phyloP scores from a whole-genome alignment of 139 green algal species.

The Coelastrella sp. region DNA sequence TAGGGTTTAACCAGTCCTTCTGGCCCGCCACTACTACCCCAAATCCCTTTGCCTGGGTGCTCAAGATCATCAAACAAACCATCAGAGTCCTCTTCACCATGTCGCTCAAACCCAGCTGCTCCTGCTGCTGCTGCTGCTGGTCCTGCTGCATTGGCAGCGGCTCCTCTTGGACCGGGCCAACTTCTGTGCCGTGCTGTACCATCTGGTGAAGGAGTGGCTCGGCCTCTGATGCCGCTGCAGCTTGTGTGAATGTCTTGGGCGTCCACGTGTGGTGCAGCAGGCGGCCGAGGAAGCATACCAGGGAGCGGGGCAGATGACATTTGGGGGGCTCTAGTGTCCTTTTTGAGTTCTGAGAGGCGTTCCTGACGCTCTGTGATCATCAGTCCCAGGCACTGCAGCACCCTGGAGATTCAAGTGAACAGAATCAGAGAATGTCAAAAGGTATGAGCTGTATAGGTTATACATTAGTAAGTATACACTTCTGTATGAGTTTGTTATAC shows the following conservation, averaged over 20 bases:
- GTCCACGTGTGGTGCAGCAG: not conserved
- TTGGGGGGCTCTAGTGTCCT: not conserved
- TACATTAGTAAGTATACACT: not conserved
- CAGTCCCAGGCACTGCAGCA: constrained; percentile 1
- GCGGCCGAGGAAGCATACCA: not conserved
- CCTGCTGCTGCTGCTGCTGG: not conserved
- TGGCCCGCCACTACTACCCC: not conserved
- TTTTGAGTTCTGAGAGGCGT: not conserved
- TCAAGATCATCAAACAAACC: not conserved
- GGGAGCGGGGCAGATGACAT: not conserved
- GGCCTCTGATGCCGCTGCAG: not conserved
- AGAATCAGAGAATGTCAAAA: not conserved
- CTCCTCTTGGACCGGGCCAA: not conserved
- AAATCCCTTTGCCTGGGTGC: not conserved
- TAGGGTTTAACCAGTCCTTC: not conserved
- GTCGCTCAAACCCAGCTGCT: not conserved
- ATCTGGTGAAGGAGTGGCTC: not conserved
- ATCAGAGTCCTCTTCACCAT: not conserved
- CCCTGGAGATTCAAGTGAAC: not conserved
- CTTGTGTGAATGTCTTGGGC: not conserved
- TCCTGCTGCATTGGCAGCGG: too few relatives aligned
- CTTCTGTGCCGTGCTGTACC: not conserved
- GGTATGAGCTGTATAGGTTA: not conserved
- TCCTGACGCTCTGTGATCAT: constrained; percentile 2
- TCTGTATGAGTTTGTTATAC: too few relatives aligned